phyloP scores from a whole-genome alignment of 768 basidiomycete species.

The Suillus fuscotomentosus region DNA sequence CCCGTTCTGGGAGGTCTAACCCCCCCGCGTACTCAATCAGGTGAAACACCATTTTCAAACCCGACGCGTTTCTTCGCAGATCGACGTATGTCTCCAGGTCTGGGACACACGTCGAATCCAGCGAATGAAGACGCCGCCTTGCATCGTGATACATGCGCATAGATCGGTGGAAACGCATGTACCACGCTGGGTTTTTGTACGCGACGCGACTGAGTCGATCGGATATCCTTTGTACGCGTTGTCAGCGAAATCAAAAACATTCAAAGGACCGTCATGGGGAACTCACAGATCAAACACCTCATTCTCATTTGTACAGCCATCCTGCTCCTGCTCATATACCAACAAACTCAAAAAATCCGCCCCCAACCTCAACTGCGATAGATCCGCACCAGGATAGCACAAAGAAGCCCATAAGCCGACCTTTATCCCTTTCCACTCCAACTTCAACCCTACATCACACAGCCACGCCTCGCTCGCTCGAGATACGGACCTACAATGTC shows the following conservation, averaged over 20 bases:
- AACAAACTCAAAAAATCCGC: slow-evolving; percentile 50
- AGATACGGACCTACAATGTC: slow-evolving; percentile 26
- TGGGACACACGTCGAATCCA: slow-evolving; percentile 29
- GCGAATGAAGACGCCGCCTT: slow-evolving; percentile 22
- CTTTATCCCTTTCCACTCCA: slow-evolving; percentile 30
- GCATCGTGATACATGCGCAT: slow-evolving; percentile 34
- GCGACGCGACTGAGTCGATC: slow-evolving; percentile 35
- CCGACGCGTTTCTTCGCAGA: slow-evolving; percentile 46
- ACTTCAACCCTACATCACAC: slow-evolving; percentile 17
- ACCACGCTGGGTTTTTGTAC: slow-evolving; percentile 38
- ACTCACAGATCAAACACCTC: slow-evolving; percentile 24
- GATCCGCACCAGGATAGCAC: slow-evolving; percentile 58
- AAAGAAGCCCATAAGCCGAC: slow-evolving; percentile 55
- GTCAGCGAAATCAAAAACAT: slow-evolving; percentile 13
- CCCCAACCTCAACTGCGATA: slow-evolving; percentile 51
- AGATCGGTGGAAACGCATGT: slow-evolving; percentile 38
- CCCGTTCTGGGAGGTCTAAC: slow-evolving; percentile 34
- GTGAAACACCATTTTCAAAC: slow-evolving; percentile 47
- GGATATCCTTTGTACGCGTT: slow-evolving; percentile 32
- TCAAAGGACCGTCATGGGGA: neutral
- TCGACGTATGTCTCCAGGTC: slow-evolving; percentile 47
- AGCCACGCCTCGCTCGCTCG: slow-evolving; percentile 30
- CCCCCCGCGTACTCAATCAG: slow-evolving; percentile 54
- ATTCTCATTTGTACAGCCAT: slow-evolving; percentile 1
- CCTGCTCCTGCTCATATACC: slow-evolving; percentile 25